These are phyloP conservation scores for Zelonia costaricensis DNA, from an alignment of 208 protist species.

Conservation along the genomic window DNA sequence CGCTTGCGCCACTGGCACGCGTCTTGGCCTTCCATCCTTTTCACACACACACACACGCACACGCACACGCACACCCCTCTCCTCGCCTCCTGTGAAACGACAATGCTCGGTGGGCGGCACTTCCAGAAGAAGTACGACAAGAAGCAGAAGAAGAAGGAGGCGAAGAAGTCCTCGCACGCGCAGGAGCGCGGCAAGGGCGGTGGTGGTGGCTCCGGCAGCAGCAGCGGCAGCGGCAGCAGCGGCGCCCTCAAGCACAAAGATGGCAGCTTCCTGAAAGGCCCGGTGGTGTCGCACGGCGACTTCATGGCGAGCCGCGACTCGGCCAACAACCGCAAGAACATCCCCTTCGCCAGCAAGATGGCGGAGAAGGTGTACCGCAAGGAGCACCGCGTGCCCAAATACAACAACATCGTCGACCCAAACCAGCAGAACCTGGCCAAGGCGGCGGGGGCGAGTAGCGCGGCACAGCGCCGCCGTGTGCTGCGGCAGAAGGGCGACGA, in stretches of 20 bases:
- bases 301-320: constrained; percentile 51
- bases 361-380: constrained; percentile 61
- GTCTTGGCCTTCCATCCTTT: too few species aligned
- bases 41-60: too few species aligned
- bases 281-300: constrained; percentile 65
- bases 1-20: too few species aligned
- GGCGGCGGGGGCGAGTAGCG: constrained; percentile 65
- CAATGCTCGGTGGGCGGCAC: constrained; percentile 71
- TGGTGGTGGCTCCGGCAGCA: neutral
- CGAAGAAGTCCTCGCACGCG: constrained; percentile 30
- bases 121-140: constrained; percentile 74
- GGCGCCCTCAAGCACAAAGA: constrained; percentile 23
- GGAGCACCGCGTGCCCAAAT: constrained; percentile 57
- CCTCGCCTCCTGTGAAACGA: too few species aligned
- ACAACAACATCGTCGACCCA: constrained; percentile 38
- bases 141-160: constrained; percentile 60
- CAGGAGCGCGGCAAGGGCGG: constrained; percentile 3
- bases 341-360: constrained; percentile 65
- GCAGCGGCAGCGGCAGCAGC: neutral
- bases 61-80: neutral
- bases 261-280: constrained; percentile 69
- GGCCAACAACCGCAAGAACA: constrained; percentile 72
- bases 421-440: constrained; percentile 26
- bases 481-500: constrained; percentile 72
- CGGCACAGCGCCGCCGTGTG: constrained; percentile 81